A percentile compares a stretch with the other conserved stretches of the same genome.
Evolutionary conservation across 2,329 filamentous ascomycete genomes (phyloP).

Genomic region (Calonectria honghensis): DNA sequence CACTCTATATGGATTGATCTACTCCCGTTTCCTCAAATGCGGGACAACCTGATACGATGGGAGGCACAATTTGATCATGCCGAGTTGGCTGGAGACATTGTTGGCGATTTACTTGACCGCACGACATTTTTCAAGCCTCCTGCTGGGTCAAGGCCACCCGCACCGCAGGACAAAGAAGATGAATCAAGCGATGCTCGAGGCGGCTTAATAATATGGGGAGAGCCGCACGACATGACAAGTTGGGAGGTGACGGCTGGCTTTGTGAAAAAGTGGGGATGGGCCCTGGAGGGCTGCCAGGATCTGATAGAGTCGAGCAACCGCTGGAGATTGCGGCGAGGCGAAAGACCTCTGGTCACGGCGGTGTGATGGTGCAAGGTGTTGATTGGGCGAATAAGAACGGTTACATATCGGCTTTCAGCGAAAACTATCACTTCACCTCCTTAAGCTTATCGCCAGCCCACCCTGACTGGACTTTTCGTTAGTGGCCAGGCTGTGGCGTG

Average conservation of each 20-base stretch:
- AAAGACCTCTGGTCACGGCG: slow-evolving; percentile 3
- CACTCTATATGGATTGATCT: slow-evolving; percentile 42
- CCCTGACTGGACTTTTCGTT: slow-evolving; percentile 16
- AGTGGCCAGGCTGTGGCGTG: background rate
- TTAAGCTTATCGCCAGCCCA: slow-evolving; percentile 1
- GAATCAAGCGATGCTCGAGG: slow-evolving; percentile 10
- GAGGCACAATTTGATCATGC: slow-evolving; percentile 38
- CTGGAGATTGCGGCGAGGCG: slow-evolving; percentile 33
- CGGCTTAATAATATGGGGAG: slow-evolving; percentile 36
- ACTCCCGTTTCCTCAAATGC: slow-evolving; percentile 37
- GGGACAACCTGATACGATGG: slow-evolving; percentile 40
- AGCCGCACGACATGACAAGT: slow-evolving; percentile 10
- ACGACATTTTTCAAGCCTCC: background rate
- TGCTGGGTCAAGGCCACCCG: too few species aligned
- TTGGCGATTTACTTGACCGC: slow-evolving; percentile 26
- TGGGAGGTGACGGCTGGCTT: slow-evolving; percentile 35
- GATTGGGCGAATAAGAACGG: background rate
- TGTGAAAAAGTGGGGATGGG: slow-evolving; percentile 32
- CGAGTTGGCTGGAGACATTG: slow-evolving; percentile 33
- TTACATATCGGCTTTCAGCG: background rate
- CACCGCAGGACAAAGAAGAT: background rate
- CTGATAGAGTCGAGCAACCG: slow-evolving; percentile 27
- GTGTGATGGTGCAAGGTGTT: background rate
- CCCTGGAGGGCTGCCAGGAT: slow-evolving; percentile 30
- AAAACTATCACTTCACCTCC: background rate